Conservation (phyloP, 2,329 filamentous ascomycete species). For the Fusarium sp. region DNA sequence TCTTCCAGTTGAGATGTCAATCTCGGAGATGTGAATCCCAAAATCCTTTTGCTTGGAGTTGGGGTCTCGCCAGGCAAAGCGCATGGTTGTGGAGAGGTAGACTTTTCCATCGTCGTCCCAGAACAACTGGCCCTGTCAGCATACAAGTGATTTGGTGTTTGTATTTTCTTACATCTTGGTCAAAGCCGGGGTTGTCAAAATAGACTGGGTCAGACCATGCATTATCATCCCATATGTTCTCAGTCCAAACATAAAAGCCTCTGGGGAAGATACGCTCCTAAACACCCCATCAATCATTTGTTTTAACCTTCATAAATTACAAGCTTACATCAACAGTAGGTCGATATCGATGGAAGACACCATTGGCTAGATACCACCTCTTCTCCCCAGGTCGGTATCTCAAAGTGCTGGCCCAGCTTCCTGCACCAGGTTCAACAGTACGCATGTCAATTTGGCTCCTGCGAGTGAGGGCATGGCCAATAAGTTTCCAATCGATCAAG, state of each 20-base stretch:
- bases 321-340: constrained; percentile 52
- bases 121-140: constrained; percentile 52
- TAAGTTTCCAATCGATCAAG: constrained; percentile 65
- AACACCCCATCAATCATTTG: background rate
- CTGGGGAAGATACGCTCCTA: constrained; percentile 62
- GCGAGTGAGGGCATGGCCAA: constrained; percentile 65
- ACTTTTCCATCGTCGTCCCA: constrained; percentile 64
- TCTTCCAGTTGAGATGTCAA: constrained; percentile 58
- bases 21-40: constrained; percentile 61
- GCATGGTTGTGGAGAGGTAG: constrained; percentile 62
- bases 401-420: constrained; percentile 63
- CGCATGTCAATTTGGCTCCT: constrained; percentile 65
- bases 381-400: constrained; percentile 57
- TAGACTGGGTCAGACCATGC: constrained; percentile 67
- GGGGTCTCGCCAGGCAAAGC: constrained; percentile 54
- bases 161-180: constrained; percentile 57
- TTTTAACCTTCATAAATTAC: accelerated
- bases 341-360: constrained; percentile 59
- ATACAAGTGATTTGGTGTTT: no score
- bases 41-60: constrained; percentile 64
- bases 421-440: constrained; percentile 64
- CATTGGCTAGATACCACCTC: constrained; percentile 62
- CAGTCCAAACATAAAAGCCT: constrained; percentile 67
- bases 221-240: constrained; percentile 64
- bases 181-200: constrained; percentile 67